Percentiles rank a stretch among this genome's conserved stretches.
Evolutionary conservation across 2,329 filamentous ascomycete genomes (phyloP).

Genomic region (Lithohypha guttulata): DNA sequence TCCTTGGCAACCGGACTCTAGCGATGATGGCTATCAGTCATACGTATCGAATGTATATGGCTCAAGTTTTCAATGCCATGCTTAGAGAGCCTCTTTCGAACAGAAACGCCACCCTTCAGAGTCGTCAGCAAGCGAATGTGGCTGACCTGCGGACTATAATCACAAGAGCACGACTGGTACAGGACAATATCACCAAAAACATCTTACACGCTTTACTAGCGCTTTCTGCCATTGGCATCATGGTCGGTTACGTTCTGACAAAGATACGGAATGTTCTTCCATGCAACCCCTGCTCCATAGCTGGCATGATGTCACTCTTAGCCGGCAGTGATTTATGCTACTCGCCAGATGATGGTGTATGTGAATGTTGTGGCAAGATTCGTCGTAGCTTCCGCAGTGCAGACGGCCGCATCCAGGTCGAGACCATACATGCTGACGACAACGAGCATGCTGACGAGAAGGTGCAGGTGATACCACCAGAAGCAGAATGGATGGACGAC

Average conservation of each 20-base stretch:
- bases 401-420: constrained; percentile 9
- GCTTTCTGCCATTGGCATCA: constrained; percentile 13
- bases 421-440: constrained; percentile 17
- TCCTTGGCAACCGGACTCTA: not conserved
- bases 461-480: constrained; percentile 16
- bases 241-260: constrained; percentile 16
- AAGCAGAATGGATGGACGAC: constrained; percentile 18
- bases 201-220: constrained; percentile 20
- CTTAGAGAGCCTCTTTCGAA: constrained; percentile 15
- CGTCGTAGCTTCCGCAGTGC: constrained; percentile 15
- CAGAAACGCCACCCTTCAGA: constrained; percentile 4
- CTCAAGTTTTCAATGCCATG: constrained; percentile 20
- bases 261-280: constrained; percentile 19
- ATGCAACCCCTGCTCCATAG: constrained; percentile 19
- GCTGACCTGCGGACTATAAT: constrained; percentile 13
- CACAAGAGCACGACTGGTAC: constrained; percentile 17
- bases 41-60: constrained; percentile 21
- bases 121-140: constrained; percentile 7
- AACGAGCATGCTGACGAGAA: constrained; percentile 9
- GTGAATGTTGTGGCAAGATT: constrained; percentile 21
- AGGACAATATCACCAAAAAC: constrained; percentile 17
- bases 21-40: constrained; percentile 10
- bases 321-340: constrained; percentile 21
- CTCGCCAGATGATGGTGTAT: constrained; percentile 14
- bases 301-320: constrained; percentile 20